Base-by-base conservation (phyloP, 108 stramenopile genomes). In the Halocafeteria seosinensis region DNA sequence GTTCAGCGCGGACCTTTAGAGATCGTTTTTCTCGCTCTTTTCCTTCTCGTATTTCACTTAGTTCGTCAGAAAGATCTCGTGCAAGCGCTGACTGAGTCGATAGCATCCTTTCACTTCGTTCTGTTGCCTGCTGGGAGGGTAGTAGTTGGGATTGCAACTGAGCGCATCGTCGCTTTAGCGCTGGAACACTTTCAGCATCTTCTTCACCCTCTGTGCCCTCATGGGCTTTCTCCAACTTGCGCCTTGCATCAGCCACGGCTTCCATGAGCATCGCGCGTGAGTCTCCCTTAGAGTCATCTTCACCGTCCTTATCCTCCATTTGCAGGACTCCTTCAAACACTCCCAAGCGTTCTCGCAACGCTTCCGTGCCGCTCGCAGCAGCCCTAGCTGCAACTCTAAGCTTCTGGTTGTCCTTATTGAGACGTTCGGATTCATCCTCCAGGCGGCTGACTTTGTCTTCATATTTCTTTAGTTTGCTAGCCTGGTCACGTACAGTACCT, bases 51-150 rank as follows among this genome's bases (percentile, higher is more conserved):
- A 66, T 52, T 50, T 78, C 77, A 37, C 76, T 73, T 3, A 82
- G 42, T 61, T 82, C 81, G 47, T 72, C 66, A 73, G 80, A 74
- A 25, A 82, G 70, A 47, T 82, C 81, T 9, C 74, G 68, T 51
- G 80, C 80, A 63, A 82, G 80, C 50, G 62, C 38, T 27, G 71
- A 73, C 71, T 83, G 82, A 5, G 76, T 74, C 66, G 78, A 77
- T 66, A 83, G 78, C 82, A 83, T 83, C 30, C 78, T 55, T 73
- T 83, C 82, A 12, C 78, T 55, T 23, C 80, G 35, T 61, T 83
- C 82, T 12, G 73, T 63, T 60, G 81, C 82, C 29, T 73, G 66
- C 31, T 53, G 63, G 38, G 76, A 55, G 31, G 69, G 50, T 24
- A 83, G 73, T 34, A 81, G 78, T 17, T 55, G 32, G 42, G 72